Evolutionary conservation across 345 rosid genomes (phyloP).

Genomic region (Ailanthus altissimus): DNA sequence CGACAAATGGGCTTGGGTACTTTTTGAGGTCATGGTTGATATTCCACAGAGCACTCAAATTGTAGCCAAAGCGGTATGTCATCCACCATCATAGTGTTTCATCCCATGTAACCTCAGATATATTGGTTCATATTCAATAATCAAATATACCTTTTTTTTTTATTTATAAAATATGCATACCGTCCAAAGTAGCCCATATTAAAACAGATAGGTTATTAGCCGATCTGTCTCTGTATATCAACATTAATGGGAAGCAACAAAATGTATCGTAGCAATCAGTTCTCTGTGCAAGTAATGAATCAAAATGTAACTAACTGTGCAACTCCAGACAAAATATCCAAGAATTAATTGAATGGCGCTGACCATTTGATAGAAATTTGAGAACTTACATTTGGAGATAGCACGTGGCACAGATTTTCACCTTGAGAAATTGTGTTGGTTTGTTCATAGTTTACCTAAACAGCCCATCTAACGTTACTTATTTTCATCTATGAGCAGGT

Average conservation of each 20-base stretch:
- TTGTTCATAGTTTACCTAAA: not conserved
- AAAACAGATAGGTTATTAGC: not conserved
- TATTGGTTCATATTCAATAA: not conserved
- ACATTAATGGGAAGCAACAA: not conserved
- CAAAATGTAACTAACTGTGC: not conserved
- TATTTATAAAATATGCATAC: not conserved
- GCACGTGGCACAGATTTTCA: not conserved
- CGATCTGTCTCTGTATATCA: not conserved
- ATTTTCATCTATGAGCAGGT: constrained; percentile 47
- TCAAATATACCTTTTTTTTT: not conserved
- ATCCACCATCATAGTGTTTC: too few species aligned
- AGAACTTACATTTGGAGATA: too few species aligned
- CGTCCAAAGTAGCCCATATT: not conserved
- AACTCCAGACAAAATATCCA: not conserved
- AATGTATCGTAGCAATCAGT: not conserved
- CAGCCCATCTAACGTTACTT: not conserved
- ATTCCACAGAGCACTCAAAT: constrained; percentile 54
- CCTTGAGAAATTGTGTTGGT: not conserved
- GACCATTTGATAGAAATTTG: not conserved
- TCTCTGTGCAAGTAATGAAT: not conserved
- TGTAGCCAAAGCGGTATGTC: constrained; percentile 85
- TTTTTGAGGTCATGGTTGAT: constrained; percentile 73
- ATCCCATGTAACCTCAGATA: not conserved
- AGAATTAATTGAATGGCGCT: not conserved
- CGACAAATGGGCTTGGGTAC: constrained; percentile 98